Conservation (phyloP, 345 rosid species). For the Gynandropsis gynandra region DNA sequence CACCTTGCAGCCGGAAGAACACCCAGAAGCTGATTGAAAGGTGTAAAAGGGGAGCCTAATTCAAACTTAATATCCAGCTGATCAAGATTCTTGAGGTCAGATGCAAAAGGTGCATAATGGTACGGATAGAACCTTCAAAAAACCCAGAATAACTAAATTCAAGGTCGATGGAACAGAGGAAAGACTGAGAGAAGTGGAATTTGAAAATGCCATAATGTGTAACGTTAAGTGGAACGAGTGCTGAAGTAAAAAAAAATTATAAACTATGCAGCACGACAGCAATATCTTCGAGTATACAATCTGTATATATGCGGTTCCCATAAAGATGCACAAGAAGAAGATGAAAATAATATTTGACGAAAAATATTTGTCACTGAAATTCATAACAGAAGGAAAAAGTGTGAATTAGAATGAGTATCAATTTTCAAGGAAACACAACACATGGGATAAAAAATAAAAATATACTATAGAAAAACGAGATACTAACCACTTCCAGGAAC, state of each 20-base stretch:
- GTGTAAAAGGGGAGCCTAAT: slow-evolving; percentile 76
- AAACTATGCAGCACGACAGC: no score
- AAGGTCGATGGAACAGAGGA: not conserved
- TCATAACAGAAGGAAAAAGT: slow-evolving; percentile 3
- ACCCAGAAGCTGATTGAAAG: slow-evolving; percentile 87
- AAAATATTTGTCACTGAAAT: no score
- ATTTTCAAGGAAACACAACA: not conserved
- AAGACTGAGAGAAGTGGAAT: not conserved
- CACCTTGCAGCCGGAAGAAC: slow-evolving; percentile 97
- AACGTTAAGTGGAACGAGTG: no score
- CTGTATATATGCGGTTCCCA: no score
- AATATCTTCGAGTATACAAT: no score
- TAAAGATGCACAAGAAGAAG: no score
- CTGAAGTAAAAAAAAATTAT: no score
- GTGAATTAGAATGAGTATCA: slow-evolving; percentile 8
- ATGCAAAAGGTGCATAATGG: slow-evolving; percentile 98
- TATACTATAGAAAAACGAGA: slow-evolving; percentile 14
- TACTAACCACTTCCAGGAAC: slow-evolving; percentile 95
- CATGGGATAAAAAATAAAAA: not conserved
- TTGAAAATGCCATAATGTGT: not conserved
- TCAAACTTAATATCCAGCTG: slow-evolving; percentile 61
- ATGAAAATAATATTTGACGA: not conserved
- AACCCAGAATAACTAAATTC: not conserved
- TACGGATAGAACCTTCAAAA: slow-evolving; percentile 85
- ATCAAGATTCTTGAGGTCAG: slow-evolving; percentile 79